These are phyloP conservation scores for Aurantiochytrium sp. DNA, from an alignment of 108 stramenopile species.

Conservation along the genomic window DNA sequence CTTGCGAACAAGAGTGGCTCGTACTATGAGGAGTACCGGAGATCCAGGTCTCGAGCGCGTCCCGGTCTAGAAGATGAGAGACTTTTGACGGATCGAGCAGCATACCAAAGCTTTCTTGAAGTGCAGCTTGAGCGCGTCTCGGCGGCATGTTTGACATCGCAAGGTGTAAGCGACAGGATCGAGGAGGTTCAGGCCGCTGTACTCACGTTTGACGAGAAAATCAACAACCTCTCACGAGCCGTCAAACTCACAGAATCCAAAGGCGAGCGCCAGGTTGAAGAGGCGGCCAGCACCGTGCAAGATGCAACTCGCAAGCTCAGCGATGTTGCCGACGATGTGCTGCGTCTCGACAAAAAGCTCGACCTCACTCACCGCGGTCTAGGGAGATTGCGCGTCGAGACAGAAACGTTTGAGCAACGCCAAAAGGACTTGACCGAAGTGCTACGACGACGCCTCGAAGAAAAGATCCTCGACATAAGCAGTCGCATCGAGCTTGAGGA, in stretches of 20 bases:
- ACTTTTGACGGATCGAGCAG: slow-evolving; percentile 22
- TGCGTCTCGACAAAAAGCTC: not conserved
- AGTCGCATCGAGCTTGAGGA: not conserved
- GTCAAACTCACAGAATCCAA: not conserved
- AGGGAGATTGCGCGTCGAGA: not conserved
- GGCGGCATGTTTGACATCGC: not conserved
- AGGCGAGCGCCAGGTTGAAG: not conserved
- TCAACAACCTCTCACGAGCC: not conserved
- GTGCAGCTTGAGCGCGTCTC: slow-evolving; percentile 25
- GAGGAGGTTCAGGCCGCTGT: not conserved
- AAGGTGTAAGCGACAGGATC: not conserved
- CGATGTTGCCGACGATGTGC: not conserved
- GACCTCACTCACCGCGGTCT: not conserved
- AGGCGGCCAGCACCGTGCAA: not conserved
- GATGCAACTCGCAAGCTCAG: not conserved
- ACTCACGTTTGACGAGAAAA: not conserved
- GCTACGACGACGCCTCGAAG: not conserved
- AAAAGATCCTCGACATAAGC: not conserved
- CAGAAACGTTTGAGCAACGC: not conserved
- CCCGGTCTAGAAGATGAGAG: not conserved
- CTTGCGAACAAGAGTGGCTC: not conserved
- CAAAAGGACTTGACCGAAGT: not conserved
- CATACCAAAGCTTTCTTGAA: slow-evolving; percentile 17
- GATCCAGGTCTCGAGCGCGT: not conserved
- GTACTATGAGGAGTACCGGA: slow-evolving; percentile 13